Evolutionary conservation across 164 flowering plant species (phyloP), one percentile per base, ranked within the genome.

Genomic region (Vitis riparia): DNA sequence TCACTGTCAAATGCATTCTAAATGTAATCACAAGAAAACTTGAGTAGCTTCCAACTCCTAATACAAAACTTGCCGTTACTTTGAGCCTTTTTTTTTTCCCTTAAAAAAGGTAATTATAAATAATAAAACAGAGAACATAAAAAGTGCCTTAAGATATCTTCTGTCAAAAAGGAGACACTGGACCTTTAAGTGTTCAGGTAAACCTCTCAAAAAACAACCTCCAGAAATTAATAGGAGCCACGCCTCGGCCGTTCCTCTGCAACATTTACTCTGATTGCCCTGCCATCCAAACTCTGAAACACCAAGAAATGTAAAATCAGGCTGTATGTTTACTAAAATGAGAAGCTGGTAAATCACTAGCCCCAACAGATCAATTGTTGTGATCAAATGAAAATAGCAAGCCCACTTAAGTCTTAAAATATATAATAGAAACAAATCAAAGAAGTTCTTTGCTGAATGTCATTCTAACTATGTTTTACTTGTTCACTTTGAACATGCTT

Each of bases 241-340:
- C 82, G 82, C 68, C 82, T 79, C 19, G 74, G 79, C 55, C 72
- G 48, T 15, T 70, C 66, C 51, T 79, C 79, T 2, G 82, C 82
- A 55, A 71, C 78, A 59, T 66, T 77, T 32, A 80, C 83, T 47
- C 78, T 65, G 67, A 80, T 80, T 58, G 83, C 67, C 69, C 83
- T 73, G 19, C 83, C 83, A 68, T 80, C 80, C 83, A 80, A 74
- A 71, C 49, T 80, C 83, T 80, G 83, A 74, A 77, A 53, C 61
- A 67, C 59, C 32, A 47, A 57, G 4, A 12, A 23, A 60, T 15
- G 9, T 13, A n/a, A 29, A 5, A 56, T 62, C 1, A 58, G 19
- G 19, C 12, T 52, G 6, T 1, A 10, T 9, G 3, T 3, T 44
- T 15, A 37, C 10, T n/a, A 14, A n/a, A 48, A 10, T 5, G 19